Percentiles rank a stretch among this genome's conserved stretches.
Evolutionary conservation across 495 filamentous ascomycete species (phyloP).

Genomic region (Trichoderma reesei): DNA sequence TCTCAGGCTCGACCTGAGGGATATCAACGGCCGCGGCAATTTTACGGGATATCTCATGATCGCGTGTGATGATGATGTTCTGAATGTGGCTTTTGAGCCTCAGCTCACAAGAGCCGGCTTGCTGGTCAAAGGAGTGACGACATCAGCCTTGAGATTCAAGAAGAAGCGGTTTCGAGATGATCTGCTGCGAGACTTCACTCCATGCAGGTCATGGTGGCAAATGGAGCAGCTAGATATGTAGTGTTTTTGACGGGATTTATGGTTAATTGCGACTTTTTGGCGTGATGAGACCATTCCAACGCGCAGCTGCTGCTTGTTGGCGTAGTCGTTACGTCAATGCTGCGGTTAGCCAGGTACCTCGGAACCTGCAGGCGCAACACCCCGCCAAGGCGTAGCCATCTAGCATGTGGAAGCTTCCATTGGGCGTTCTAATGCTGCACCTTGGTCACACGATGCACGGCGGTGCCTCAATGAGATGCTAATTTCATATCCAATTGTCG

Average conservation of each 20-base stretch:
- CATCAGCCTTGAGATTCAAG: not conserved
- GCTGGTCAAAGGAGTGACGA: not conserved
- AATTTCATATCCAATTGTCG: too few relatives aligned
- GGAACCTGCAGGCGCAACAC: not conserved
- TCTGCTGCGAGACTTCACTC: not conserved
- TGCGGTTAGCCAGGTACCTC: not conserved
- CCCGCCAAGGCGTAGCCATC: not conserved
- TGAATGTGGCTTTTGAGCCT: not conserved
- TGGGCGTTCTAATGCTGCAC: not conserved
- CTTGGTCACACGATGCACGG: not conserved
- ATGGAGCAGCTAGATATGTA: not conserved
- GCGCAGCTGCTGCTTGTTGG: not conserved
- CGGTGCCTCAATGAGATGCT: too few relatives aligned
- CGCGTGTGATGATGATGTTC: not conserved
- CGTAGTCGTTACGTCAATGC: conserved; percentile 3
- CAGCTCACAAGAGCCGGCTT: not conserved
- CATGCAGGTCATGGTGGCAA: not conserved
- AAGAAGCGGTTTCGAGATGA: not conserved
- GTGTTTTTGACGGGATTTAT: not conserved
- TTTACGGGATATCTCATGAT: not conserved
- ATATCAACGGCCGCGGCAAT: conserved; percentile 1
- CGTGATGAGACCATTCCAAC: not conserved
- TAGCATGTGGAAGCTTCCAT: not conserved
- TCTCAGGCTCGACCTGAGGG: not conserved
- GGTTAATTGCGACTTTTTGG: not conserved